Conservation (phyloP, 306 rosid species). For the Casuarina cunninghamiana region DNA sequence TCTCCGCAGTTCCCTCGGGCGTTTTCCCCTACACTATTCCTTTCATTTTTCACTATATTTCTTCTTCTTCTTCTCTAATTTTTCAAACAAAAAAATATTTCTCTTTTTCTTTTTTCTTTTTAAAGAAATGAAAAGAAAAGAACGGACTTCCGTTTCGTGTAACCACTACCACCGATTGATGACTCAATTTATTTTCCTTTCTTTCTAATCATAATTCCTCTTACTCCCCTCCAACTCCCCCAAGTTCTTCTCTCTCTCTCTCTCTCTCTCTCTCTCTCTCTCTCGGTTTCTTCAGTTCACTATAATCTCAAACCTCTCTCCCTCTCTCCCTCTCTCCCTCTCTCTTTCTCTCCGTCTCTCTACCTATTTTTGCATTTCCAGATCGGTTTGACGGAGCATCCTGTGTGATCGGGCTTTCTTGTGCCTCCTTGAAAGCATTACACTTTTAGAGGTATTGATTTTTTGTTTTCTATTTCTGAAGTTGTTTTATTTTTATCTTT, state of each 20-base stretch:
- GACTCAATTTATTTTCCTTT: conserved; percentile 20
- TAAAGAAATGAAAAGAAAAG: not conserved
- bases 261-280: conserved; percentile 21
- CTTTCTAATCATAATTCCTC: conserved; percentile 34
- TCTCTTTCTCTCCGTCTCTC: conserved; percentile 18
- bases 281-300: not conserved
- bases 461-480: not conserved
- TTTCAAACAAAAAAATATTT: not conserved
- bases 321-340: conserved; percentile 15
- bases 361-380: conserved; percentile 19
- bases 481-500: not conserved
- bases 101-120: not conserved
- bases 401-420: conserved; percentile 26
- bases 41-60: not conserved
- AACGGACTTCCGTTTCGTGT: conserved; percentile 47
- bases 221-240: conserved; percentile 33
- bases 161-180: conserved; percentile 46
- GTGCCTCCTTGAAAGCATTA: conserved; percentile 13
- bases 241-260: not conserved
- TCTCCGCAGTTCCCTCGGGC: not conserved
- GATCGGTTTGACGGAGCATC: conserved; percentile 23
- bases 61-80: no score
- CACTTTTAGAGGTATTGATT: conserved; percentile 18
- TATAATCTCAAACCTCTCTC: not conserved
- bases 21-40: not conserved